Conservation (phyloP, 495 filamentous ascomycete species). For the Aspergillus homomorphus region DNA sequence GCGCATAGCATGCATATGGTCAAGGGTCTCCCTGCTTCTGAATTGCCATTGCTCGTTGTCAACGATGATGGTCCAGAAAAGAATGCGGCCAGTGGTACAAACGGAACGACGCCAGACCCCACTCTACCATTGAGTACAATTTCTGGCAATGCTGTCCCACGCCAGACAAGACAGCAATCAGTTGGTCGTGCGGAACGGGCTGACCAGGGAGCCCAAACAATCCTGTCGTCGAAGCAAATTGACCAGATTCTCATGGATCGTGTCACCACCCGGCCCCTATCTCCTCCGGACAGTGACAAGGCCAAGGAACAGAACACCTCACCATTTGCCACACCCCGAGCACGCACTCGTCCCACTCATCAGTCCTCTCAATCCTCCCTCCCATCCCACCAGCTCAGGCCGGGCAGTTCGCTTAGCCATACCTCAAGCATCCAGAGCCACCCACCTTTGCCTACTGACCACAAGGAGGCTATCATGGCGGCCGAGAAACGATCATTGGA, state of each 20-base stretch:
- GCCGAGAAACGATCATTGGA: slow-evolving; percentile 59
- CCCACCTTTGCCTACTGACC: slow-evolving; percentile 78
- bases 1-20: slow-evolving; percentile 7
- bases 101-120: slow-evolving; percentile 41
- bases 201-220: slow-evolving; percentile 72
- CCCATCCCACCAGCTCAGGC: slow-evolving; percentile 47
- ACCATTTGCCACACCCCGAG: slow-evolving; percentile 40
- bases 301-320: slow-evolving; percentile 33
- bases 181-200: slow-evolving; percentile 60
- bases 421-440: slow-evolving; percentile 42
- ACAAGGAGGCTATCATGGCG: slow-evolving; percentile 79
- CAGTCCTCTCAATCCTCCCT: slow-evolving; percentile 33
- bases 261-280: slow-evolving; percentile 28
- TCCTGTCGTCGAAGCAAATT: slow-evolving; percentile 68
- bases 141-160: slow-evolving; percentile 41
- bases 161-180: slow-evolving; percentile 24
- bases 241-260: slow-evolving; percentile 60
- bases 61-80: slow-evolving; percentile 56
- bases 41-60: slow-evolving; percentile 30
- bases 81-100: slow-evolving; percentile 31
- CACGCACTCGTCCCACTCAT: slow-evolving; percentile 34
- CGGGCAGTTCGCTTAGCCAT: slow-evolving; percentile 67
- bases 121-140: slow-evolving; percentile 43
- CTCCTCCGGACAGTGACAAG: slow-evolving; percentile 34
- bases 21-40: slow-evolving; percentile 19